Conservation (phyloP, 257 asterid genomes). For the Penstemon barbatus region DNA sequence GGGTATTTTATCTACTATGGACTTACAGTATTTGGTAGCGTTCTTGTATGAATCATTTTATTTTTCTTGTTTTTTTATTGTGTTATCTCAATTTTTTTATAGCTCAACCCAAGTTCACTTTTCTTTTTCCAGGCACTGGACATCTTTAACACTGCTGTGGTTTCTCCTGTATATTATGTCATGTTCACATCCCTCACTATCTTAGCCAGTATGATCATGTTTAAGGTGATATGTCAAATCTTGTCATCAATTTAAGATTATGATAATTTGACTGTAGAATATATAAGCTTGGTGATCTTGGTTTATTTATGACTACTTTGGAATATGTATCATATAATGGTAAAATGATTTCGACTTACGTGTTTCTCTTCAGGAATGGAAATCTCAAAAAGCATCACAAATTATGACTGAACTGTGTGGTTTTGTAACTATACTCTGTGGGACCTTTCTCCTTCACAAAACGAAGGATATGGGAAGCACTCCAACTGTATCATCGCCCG, state of each 20-base stretch:
- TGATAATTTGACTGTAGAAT: background rate
- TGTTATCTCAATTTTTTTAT: too few relatives aligned
- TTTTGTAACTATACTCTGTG: slow-evolving; percentile 73
- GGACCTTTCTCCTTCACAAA: slow-evolving; percentile 85
- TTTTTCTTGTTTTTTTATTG: too few relatives aligned
- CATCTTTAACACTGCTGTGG: slow-evolving; percentile 74
- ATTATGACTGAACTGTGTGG: slow-evolving; percentile 71
- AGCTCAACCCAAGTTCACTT: background rate
- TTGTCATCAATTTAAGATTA: too few relatives aligned
- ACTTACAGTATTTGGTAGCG: background rate
- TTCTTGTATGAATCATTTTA: too few relatives aligned
- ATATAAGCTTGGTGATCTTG: background rate
- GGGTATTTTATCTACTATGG: slow-evolving; percentile 43
- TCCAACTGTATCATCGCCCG: slow-evolving; percentile 29
- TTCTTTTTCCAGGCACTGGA: slow-evolving; percentile 67
- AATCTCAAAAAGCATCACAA: slow-evolving; percentile 52
- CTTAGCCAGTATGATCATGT: slow-evolving; percentile 75
- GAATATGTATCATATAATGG: too few relatives aligned
- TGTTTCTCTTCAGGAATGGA: slow-evolving; percentile 58
- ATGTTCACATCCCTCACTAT: slow-evolving; percentile 80
- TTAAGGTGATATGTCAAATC: slow-evolving; percentile 48
- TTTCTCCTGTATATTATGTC: slow-evolving; percentile 82
- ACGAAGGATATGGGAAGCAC: slow-evolving; percentile 74
- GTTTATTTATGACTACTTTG: background rate
- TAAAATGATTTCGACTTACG: too few relatives aligned